A percentile compares a stretch with the other conserved stretches of the same genome.
Conservation (phyloP, 2,329 filamentous ascomycete species). For the Pleurostoma richardsiae region DNA sequence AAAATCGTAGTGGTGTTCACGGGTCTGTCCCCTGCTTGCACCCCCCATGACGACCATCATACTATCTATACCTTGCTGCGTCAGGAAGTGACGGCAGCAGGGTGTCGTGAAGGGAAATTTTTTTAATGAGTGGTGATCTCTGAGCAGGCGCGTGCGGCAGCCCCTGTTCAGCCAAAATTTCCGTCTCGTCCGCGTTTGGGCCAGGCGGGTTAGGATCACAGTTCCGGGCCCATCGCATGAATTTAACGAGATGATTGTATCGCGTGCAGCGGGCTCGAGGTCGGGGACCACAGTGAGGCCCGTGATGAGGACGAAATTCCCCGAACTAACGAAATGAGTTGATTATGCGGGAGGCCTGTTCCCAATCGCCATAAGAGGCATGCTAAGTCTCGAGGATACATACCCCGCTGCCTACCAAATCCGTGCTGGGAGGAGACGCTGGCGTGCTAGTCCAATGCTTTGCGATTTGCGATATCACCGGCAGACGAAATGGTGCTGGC, state of each 20-base stretch:
- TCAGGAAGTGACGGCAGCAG: no score
- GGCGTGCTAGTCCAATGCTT: no score
- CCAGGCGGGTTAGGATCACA: background rate
- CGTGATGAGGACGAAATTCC: slow-evolving; percentile 24
- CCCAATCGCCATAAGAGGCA: background rate
- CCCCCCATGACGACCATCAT: no score
- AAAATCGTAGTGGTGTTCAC: no score
- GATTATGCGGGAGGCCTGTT: slow-evolving; percentile 6
- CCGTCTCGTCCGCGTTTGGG: slow-evolving; percentile 17
- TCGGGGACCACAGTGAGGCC: slow-evolving; percentile 21
- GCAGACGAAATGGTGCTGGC: no score
- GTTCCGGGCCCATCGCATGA: slow-evolving; percentile 18
- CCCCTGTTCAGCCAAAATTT: slow-evolving; percentile 14
- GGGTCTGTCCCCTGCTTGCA: no score
- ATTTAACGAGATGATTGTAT: slow-evolving; percentile 13
- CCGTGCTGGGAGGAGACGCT: no score
- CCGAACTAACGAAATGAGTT: slow-evolving; percentile 23
- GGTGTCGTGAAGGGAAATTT: no score
- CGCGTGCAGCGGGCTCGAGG: slow-evolving; percentile 7
- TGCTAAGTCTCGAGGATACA: no score
- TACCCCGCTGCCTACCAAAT: no score
- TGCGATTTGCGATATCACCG: no score
- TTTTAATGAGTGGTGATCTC: background rate
- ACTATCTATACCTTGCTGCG: no score
- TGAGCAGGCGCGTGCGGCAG: slow-evolving; percentile 1